These are phyloP conservation scores for Tardiomyces blankii DNA, from an alignment of 1,139 yeast genomes.

Conservation along the genomic window DNA sequence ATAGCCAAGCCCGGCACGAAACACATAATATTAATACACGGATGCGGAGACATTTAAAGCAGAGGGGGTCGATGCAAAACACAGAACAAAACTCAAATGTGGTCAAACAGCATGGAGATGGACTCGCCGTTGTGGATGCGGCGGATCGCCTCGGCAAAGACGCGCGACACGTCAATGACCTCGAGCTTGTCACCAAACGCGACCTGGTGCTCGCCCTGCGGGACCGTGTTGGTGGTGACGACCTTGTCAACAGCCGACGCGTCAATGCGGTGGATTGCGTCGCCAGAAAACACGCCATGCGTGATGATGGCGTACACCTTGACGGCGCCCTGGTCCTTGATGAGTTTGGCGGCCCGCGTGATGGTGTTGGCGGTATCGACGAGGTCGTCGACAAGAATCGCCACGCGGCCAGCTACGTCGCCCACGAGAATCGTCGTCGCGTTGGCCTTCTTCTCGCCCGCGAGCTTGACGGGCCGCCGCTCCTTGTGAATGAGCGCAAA, in stretches of 20 bases:
- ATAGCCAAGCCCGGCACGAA: not conserved
- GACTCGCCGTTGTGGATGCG: conserved; percentile 96
- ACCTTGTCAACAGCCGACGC: conserved; percentile 70
- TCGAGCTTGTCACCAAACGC: conserved; percentile 47
- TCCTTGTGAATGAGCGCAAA: conserved; percentile 97
- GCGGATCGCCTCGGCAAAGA: conserved; percentile 90
- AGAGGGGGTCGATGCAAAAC: too few species aligned
- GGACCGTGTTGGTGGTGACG: conserved; percentile 88
- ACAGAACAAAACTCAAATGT: conserved; percentile 21
- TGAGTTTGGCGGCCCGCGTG: conserved; percentile 79
- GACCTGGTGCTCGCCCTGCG: conserved; percentile 50
- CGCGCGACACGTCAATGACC: conserved; percentile 76
- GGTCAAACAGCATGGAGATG: conserved; percentile 87
- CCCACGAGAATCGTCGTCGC: conserved; percentile 84
- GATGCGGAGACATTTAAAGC: too few species aligned
- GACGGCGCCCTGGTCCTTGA: conserved; percentile 87
- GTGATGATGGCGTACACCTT: conserved; percentile 82
- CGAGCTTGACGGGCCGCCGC: conserved; percentile 35
- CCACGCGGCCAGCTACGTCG: conserved; percentile 72
- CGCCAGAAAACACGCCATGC: conserved; percentile 90
- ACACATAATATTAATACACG: not conserved
- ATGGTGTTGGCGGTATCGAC: conserved; percentile 92
- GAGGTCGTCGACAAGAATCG: conserved; percentile 83
- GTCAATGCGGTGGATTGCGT: conserved; percentile 65
- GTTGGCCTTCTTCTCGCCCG: conserved; percentile 10